Conservation (phyloP, 2,329 filamentous ascomycete species). For the Cladorrhinum sp. region DNA sequence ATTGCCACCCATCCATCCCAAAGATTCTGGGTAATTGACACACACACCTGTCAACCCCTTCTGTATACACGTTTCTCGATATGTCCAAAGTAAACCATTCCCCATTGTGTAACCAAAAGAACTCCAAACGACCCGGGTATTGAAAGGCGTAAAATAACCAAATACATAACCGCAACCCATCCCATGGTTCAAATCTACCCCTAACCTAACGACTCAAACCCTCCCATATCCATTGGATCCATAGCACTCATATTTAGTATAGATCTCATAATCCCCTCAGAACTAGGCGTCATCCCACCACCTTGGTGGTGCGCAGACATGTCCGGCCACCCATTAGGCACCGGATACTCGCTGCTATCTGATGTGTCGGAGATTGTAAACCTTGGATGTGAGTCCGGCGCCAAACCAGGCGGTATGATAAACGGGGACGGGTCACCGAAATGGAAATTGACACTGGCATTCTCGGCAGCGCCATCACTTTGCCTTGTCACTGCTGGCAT, state of each 20-base stretch:
- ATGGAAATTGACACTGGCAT: conserved; percentile 37
- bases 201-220: conserved; percentile 30
- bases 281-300: conserved; percentile 50
- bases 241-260: conserved; percentile 59
- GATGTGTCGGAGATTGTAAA: conserved; percentile 39
- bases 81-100: too few relatives aligned
- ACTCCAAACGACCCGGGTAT: too few relatives aligned
- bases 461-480: conserved; percentile 35
- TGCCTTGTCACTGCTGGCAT: conserved; percentile 28
- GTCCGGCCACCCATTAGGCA: conserved; percentile 45
- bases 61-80: too few relatives aligned
- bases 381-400: conserved; percentile 33
- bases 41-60: too few relatives aligned
- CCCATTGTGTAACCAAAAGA: too few relatives aligned
- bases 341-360: conserved; percentile 35
- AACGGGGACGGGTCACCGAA: conserved; percentile 40
- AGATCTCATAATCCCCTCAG: conserved; percentile 55
- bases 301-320: conserved; percentile 36
- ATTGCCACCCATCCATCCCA: too few relatives aligned
- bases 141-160: too few relatives aligned
- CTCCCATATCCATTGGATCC: conserved; percentile 56
- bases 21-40: too few relatives aligned
- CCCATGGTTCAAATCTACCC: not conserved
- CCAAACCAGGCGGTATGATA: conserved; percentile 33
- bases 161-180: not conserved